Evolutionary conservation across 345 rosid genomes (phyloP), one percentile per base, ranked within the genome.

Genomic region (Melastoma malabathricum): DNA sequence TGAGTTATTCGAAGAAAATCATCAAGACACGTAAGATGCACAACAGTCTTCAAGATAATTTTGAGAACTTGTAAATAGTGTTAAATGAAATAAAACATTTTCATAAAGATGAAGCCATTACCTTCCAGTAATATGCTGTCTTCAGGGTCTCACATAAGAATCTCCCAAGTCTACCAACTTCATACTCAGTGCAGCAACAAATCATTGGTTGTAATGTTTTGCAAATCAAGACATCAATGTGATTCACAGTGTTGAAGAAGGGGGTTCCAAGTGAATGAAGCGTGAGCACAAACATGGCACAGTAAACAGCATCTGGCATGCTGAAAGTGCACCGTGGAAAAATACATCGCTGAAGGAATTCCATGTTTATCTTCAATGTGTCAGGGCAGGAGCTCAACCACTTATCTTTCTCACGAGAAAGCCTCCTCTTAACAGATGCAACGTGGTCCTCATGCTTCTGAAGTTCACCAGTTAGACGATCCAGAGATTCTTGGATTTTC

Each of bases 111-210:
- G n/a, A 8, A 39, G 18, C 3, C 12, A 60, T 56, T 54, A 92
- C 98, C 96, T 92, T 92, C 98, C 92, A 93, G 65, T 85, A 65
- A 61, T 88, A 93, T 43, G 99, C 97, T 60, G 86, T 88, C 84
- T 88, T 93, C 50, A 93, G 51, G 4, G 99, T 93, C 78, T 93
- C 97, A 56, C 70, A 81, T 68, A 93, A 58, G 75, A 93, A 93
- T 65, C 79, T 81, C 65, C 99, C 95, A 61, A 93, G 90, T 67
- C 97, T 78, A 48, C 99, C 99, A 10, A 73, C 99, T 74, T 93
- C 99, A 67, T 81, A 88, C 68, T 93, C 99, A 44, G 99, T 93
- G 74, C 99, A 85, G 81, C 97, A 93, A 78, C 99, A 93, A 67
- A 93, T 93, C 99, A 93, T 93, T 27, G 99, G 99, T 78, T 93